Evolutionary conservation across 805 yeast genomes (phyloP).

Genomic region (Candida golubevii): DNA sequence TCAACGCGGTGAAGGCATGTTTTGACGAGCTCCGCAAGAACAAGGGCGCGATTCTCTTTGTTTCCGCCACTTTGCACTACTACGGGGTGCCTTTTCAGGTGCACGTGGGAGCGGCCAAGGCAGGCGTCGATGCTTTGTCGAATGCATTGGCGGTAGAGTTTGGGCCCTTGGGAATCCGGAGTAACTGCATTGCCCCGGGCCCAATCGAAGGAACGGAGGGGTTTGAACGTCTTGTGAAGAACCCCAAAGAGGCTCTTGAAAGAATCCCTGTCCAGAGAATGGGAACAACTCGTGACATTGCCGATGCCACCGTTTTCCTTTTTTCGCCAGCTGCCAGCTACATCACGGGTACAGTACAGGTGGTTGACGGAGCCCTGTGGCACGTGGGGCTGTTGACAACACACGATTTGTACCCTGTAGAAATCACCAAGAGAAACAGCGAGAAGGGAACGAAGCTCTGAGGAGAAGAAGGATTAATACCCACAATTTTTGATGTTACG

Average conservation of each 20-base stretch:
- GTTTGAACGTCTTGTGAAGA: slow-evolving; percentile 19
- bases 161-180: slow-evolving; percentile 28
- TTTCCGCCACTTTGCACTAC: slow-evolving; percentile 41
- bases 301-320: slow-evolving; percentile 27
- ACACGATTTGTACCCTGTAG: slow-evolving; percentile 30
- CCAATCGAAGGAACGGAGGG: slow-evolving; percentile 29
- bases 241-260: slow-evolving; percentile 8
- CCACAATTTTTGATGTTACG: too few relatives aligned
- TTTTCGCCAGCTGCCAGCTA: slow-evolving; percentile 26
- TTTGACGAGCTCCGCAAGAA: slow-evolving; percentile 34
- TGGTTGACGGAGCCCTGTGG: slow-evolving; percentile 29
- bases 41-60: slow-evolving; percentile 36
- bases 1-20: slow-evolving; percentile 39
- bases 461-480: not conserved
- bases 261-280: slow-evolving; percentile 23
- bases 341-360: slow-evolving; percentile 24
- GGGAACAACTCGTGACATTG: slow-evolving; percentile 26
- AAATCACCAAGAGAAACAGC: slow-evolving; percentile 16
- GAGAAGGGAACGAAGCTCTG: slow-evolving; percentile 14
- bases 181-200: slow-evolving; percentile 27
- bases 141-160: slow-evolving; percentile 29
- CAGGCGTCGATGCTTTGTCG: slow-evolving; percentile 28
- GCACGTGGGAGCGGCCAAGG: slow-evolving; percentile 30
- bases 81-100: slow-evolving; percentile 40
- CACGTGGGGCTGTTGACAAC: slow-evolving; percentile 20